phyloP scores from a whole-genome alignment of 2,329 filamentous ascomycete species.

The Neoscytalidium dimidiatum region DNA sequence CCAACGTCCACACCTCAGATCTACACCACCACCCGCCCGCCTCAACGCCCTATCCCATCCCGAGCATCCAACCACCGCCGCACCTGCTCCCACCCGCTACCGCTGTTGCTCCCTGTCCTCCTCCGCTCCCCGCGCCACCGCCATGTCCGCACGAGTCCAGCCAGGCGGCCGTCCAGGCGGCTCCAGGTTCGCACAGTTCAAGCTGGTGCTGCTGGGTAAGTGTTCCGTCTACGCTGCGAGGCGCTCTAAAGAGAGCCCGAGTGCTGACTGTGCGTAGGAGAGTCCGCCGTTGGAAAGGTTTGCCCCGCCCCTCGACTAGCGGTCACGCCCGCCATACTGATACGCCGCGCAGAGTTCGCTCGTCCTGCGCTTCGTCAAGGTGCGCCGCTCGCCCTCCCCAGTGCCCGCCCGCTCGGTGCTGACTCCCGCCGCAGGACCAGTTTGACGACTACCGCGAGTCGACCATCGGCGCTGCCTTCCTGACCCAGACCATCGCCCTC shows the following conservation, averaged over 20 bases:
- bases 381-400: constrained; percentile 39
- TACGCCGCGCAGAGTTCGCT: constrained; percentile 74
- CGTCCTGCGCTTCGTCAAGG: constrained; percentile 97
- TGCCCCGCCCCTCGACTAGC: constrained; percentile 26
- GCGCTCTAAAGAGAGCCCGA: not conserved
- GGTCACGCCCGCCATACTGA: constrained; percentile 29
- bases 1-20: constrained; percentile 19
- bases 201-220: constrained; percentile 93
- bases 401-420: not conserved
- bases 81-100: not conserved
- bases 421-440: constrained; percentile 70
- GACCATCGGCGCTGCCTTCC: constrained; percentile 96
- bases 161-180: constrained; percentile 65
- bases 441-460: constrained; percentile 98
- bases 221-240: no score
- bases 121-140: constrained; percentile 26
- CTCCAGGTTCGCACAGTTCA: constrained; percentile 95
- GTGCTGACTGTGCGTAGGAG: constrained; percentile 61
- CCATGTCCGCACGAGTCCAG: constrained; percentile 84
- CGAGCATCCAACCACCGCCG: constrained; percentile 1
- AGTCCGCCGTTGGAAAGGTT: constrained; percentile 99
- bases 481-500: constrained; percentile 97
- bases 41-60: constrained; percentile 15
- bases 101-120: constrained; percentile 24
- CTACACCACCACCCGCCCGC: constrained; percentile 20